phyloP scores from a whole-genome alignment of 768 basidiomycete genomes.

The Termitomyces sp. region DNA sequence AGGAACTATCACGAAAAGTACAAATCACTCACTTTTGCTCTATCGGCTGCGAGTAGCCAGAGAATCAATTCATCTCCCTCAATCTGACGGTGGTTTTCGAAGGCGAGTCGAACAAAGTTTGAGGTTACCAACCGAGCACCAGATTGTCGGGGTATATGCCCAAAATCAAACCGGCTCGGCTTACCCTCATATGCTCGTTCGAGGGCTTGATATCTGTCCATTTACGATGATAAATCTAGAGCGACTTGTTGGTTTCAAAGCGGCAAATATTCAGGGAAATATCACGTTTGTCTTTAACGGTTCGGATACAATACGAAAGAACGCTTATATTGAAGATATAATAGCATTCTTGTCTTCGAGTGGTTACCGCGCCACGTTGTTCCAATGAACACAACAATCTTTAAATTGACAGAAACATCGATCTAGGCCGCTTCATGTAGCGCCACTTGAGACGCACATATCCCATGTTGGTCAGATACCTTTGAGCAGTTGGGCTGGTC shows the following conservation, averaged over 20 bases:
- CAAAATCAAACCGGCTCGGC: neutral
- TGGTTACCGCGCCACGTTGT: neutral
- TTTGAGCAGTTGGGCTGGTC: too few species aligned
- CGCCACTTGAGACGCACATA: neutral
- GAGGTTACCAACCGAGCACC: neutral
- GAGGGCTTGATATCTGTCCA: neutral
- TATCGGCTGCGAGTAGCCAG: neutral
- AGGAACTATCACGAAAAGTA: neutral
- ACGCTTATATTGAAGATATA: neutral
- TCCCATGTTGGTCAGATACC: neutral
- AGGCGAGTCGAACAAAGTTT: slow-evolving; percentile 3
- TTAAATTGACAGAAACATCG: too few species aligned
- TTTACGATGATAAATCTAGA: neutral
- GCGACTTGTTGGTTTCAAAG: neutral
- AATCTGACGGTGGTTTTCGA: neutral
- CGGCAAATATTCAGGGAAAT: neutral
- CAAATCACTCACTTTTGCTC: neutral
- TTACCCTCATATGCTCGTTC: neutral
- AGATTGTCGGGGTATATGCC: neutral
- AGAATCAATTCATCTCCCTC: neutral
- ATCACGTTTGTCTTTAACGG: neutral
- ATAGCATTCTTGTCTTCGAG: neutral
- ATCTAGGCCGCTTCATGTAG: neutral
- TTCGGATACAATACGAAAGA: neutral
- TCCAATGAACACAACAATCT: too few species aligned